phyloP scores from a whole-genome alignment of 805 yeast genomes.

The Wickerhamiella hasegawae region DNA sequence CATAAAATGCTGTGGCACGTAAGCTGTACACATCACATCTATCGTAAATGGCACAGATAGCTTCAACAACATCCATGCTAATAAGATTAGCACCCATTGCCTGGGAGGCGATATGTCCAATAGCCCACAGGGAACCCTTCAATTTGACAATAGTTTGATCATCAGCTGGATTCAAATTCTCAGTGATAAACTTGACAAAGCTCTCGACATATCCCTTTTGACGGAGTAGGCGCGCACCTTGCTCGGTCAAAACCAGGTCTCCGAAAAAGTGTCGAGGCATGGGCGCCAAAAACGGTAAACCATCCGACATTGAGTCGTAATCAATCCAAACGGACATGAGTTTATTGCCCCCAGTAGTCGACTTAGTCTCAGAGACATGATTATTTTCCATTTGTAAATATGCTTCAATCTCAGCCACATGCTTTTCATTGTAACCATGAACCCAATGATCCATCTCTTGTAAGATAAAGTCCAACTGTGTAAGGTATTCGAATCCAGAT shows the following conservation, averaged over 20 bases:
- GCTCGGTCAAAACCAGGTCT: constrained; percentile 62
- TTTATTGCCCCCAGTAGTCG: no score
- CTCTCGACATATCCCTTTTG: constrained; percentile 27
- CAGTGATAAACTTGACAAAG: constrained; percentile 19
- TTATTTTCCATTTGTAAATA: constrained; percentile 15
- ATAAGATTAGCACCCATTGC: constrained; percentile 45
- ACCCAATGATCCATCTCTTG: constrained; percentile 58
- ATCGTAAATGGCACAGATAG: constrained; percentile 36
- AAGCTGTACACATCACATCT: constrained; percentile 39
- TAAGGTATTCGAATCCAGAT: constrained; percentile 52
- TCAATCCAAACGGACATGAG: neutral
- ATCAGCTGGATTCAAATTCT: constrained; percentile 15
- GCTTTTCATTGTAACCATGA: constrained; percentile 21
- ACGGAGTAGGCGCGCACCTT: constrained; percentile 52
- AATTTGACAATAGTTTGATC: constrained; percentile 29
- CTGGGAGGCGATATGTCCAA: constrained; percentile 69
- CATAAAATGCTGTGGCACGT: constrained; percentile 63
- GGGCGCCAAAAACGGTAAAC: neutral
- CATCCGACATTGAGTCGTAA: neutral
- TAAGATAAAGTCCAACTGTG: constrained; percentile 42
- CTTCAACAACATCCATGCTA: constrained; percentile 29
- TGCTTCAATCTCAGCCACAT: constrained; percentile 21
- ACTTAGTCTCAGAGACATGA: neutral
- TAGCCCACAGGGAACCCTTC: constrained; percentile 72
- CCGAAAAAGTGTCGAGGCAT: constrained; percentile 61